phyloP scores from a whole-genome alignment of 2,329 filamentous ascomycete genomes.

The Coniosporium tulheliwenetii region DNA sequence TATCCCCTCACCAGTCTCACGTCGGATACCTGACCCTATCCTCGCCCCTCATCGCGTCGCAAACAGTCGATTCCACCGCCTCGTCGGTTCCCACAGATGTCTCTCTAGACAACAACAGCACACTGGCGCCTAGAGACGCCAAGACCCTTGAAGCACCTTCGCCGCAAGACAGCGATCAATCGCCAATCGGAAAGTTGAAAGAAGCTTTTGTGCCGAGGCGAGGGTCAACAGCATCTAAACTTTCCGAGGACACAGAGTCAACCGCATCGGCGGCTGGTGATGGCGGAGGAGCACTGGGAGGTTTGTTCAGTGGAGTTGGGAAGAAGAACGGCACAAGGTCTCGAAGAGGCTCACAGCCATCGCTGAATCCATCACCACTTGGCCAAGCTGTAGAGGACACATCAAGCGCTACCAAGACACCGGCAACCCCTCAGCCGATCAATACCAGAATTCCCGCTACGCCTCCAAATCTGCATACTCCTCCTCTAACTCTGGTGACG shows the following conservation, averaged over 20 bases:
- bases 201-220: slow-evolving; percentile 44
- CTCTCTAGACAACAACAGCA: slow-evolving; percentile 13
- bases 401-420: slow-evolving; percentile 8
- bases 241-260: slow-evolving; percentile 16
- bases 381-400: not conserved
- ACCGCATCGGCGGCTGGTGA: slow-evolving; percentile 25
- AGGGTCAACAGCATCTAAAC: slow-evolving; percentile 14
- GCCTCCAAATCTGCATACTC: slow-evolving; percentile 23
- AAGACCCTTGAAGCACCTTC: slow-evolving; percentile 16
- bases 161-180: slow-evolving; percentile 41
- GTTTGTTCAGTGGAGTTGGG: slow-evolving; percentile 24
- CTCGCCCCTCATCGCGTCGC: slow-evolving; percentile 27
- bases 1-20: slow-evolving; percentile 33
- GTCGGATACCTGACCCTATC: slow-evolving; percentile 32
- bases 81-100: slow-evolving; percentile 17
- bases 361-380: slow-evolving; percentile 10
- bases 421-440: slow-evolving; percentile 12
- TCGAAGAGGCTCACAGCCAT: slow-evolving; percentile 12
- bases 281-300: slow-evolving; percentile 24
- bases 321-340: slow-evolving; percentile 15
- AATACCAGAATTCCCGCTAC: slow-evolving; percentile 24
- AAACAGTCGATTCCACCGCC: slow-evolving; percentile 24
- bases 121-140: slow-evolving; percentile 14
- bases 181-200: slow-evolving; percentile 55
- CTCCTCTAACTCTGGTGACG: slow-evolving; percentile 44